Evolutionary conservation across 2,329 filamentous ascomycete genomes (phyloP).

Genomic region (Ascochyta koolunga): DNA sequence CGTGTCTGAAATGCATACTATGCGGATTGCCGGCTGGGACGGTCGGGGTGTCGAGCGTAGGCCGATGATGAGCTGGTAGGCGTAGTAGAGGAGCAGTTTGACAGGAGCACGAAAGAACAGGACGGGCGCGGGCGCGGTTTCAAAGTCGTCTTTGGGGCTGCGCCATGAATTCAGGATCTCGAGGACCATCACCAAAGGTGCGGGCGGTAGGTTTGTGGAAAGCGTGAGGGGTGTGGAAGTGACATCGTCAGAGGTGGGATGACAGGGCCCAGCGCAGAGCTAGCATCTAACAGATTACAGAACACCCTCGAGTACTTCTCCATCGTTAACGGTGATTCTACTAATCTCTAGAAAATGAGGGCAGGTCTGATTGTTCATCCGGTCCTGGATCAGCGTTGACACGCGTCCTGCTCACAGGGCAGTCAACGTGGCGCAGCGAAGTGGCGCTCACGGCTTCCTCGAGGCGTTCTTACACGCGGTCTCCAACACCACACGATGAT

Average conservation of each 20-base stretch:
- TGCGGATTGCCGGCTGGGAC: constrained; percentile 66
- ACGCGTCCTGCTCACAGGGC: no score
- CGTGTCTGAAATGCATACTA: constrained; percentile 91
- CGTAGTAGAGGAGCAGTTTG: constrained; percentile 63
- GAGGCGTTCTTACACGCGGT: constrained; percentile 1
- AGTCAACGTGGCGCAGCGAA: neutral
- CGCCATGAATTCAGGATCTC: constrained; percentile 35
- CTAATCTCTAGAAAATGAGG: no score
- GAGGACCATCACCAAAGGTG: constrained; percentile 35
- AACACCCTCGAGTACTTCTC: no score
- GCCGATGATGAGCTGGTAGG: constrained; percentile 69
- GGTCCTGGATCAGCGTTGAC: no score
- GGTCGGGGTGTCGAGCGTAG: constrained; percentile 71
- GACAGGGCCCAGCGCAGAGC: constrained; percentile 1
- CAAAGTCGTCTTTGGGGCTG: constrained; percentile 42
- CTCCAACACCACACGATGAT: neutral
- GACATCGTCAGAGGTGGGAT: neutral
- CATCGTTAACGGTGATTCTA: no score
- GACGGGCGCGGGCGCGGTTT: constrained; percentile 62
- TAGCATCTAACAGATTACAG: neutral
- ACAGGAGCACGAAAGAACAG: constrained; percentile 71
- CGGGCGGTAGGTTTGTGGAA: neutral
- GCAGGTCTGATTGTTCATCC: neutral
- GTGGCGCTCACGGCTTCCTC: constrained; percentile 1
- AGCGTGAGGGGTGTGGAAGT: neutral